Percentiles rank a stretch among this genome's conserved stretches.
phyloP scores from a whole-genome alignment of 495 filamentous ascomycete species.

The Lepraria neglecta region DNA sequence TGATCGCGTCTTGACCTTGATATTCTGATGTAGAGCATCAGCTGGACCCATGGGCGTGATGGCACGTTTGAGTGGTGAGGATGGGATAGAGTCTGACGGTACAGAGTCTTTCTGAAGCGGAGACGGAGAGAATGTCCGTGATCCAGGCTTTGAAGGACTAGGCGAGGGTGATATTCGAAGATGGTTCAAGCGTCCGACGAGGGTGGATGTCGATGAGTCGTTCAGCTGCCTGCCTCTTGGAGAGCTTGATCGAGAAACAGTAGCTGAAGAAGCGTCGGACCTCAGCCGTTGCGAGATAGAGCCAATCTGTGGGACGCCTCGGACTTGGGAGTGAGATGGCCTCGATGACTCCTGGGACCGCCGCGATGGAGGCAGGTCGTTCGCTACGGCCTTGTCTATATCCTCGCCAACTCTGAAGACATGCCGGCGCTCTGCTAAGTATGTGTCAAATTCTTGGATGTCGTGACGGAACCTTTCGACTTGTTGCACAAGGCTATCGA shows the following conservation, averaged over 20 bases:
- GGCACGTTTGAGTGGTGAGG: constrained; percentile 12
- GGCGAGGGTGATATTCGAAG: constrained; percentile 25
- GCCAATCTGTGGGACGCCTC: constrained; percentile 16
- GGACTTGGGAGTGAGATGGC: neutral
- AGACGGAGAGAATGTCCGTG: constrained; percentile 28
- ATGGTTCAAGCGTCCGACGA: constrained; percentile 22
- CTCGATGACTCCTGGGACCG: constrained; percentile 20
- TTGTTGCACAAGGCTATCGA: constrained; percentile 54
- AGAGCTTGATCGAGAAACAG: constrained; percentile 25
- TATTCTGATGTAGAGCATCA: constrained; percentile 21
- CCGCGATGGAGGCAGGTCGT: constrained; percentile 13
- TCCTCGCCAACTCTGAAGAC: constrained; percentile 55
- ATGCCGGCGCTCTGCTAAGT: constrained; percentile 65
- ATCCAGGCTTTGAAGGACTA: constrained; percentile 19
- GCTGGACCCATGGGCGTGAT: constrained; percentile 18
- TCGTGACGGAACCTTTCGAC: constrained; percentile 59
- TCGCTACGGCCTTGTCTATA: constrained; percentile 23
- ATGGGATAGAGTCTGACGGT: constrained; percentile 13
- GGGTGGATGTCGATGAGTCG: constrained; percentile 10
- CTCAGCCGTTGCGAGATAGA: constrained; percentile 26
- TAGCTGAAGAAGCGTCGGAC: constrained; percentile 19
- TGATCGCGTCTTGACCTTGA: constrained; percentile 17
- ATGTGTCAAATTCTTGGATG: constrained; percentile 68
- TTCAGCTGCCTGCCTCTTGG: constrained; percentile 26
- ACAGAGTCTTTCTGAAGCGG: constrained; percentile 25